Percentiles rank a stretch among this genome's conserved stretches.
These are phyloP conservation scores for Podospora fimiseda DNA, from an alignment of 495 filamentous ascomycete species.

Conservation along the genomic window DNA sequence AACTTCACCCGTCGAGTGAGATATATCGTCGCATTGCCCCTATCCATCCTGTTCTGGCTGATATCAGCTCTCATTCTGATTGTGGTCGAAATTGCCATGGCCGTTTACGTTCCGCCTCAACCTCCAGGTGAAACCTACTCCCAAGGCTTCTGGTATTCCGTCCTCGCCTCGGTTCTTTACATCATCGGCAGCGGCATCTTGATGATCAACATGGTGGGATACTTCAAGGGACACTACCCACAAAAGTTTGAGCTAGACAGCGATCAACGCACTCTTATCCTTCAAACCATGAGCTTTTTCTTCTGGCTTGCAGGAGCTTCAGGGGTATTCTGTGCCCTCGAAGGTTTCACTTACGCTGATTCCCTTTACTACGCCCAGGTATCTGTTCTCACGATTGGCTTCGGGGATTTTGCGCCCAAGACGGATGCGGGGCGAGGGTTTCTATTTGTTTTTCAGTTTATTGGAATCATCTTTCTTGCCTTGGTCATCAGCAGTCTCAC, in stretches of 20 bases:
- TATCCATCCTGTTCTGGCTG: slow-evolving; percentile 64
- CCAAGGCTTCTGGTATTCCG: slow-evolving; percentile 71
- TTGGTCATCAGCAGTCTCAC: slow-evolving; percentile 67
- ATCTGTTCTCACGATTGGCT: slow-evolving; percentile 61
- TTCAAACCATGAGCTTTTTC: slow-evolving; percentile 70
- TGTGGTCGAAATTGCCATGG: slow-evolving; percentile 53
- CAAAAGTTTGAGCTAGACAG: slow-evolving; percentile 69
- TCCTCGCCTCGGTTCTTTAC: slow-evolving; percentile 63
- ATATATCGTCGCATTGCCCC: slow-evolving; percentile 67
- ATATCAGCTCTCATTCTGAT: slow-evolving; percentile 58
- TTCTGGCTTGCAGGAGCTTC: slow-evolving; percentile 65
- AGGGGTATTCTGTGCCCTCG: slow-evolving; percentile 54
- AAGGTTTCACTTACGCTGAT: slow-evolving; percentile 61
- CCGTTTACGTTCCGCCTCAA: slow-evolving; percentile 53
- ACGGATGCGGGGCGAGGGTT: slow-evolving; percentile 45
- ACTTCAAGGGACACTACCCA: slow-evolving; percentile 69
- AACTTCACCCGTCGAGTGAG: slow-evolving; percentile 70
- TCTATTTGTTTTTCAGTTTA: slow-evolving; percentile 64
- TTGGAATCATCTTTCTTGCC: slow-evolving; percentile 71
- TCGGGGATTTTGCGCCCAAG: slow-evolving; percentile 54
- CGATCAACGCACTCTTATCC: slow-evolving; percentile 68
- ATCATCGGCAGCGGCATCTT: slow-evolving; percentile 56
- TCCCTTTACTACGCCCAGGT: slow-evolving; percentile 68
- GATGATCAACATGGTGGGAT: slow-evolving; percentile 74
- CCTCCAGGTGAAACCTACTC: slow-evolving; percentile 57